A percentile compares a stretch with the other conserved stretches of the same genome.
Conservation (phyloP, 345 rosid species). For the Eucalyptus curtisii region DNA sequence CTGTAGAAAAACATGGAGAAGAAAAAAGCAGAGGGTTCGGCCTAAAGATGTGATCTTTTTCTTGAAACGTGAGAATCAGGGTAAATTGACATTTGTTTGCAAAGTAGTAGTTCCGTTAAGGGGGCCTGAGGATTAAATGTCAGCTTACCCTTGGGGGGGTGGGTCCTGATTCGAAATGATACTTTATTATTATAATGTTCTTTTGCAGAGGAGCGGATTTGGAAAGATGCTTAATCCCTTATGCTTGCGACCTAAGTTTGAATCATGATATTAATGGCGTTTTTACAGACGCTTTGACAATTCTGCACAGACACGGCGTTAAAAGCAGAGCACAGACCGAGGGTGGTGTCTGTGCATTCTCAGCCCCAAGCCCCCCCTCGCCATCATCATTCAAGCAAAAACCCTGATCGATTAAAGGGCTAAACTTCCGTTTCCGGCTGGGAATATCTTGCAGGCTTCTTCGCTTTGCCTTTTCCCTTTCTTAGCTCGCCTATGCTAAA, state of each 20-base stretch:
- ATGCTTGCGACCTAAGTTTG: constrained; percentile 10
- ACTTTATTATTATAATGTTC: neutral
- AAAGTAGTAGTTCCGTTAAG: constrained; percentile 10
- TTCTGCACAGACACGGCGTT: neutral
- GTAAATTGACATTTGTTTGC: neutral
- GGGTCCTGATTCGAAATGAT: constrained; percentile 14
- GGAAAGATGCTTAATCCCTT: neutral
- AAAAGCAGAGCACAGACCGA: neutral
- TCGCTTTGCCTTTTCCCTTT: neutral
- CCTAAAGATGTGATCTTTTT: neutral
- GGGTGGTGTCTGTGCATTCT: neutral
- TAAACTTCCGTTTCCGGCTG: neutral
- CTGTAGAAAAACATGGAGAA: neutral
- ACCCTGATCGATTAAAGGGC: neutral
- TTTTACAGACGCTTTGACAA: neutral
- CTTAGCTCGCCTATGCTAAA: neutral
- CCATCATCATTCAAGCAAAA: neutral
- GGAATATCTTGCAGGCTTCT: neutral
- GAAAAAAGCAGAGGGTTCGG: neutral
- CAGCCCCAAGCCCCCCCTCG: neutral
- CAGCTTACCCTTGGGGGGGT: constrained; percentile 6
- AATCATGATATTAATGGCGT: neutral
- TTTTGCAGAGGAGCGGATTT: neutral
- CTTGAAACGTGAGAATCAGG: neutral
- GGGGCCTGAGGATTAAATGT: constrained; percentile 17